Percentiles rank a stretch among this genome's conserved stretches.
These are phyloP conservation scores for Beauveria sp. DNA, from an alignment of 2,329 filamentous ascomycete species.

Conservation along the genomic window DNA sequence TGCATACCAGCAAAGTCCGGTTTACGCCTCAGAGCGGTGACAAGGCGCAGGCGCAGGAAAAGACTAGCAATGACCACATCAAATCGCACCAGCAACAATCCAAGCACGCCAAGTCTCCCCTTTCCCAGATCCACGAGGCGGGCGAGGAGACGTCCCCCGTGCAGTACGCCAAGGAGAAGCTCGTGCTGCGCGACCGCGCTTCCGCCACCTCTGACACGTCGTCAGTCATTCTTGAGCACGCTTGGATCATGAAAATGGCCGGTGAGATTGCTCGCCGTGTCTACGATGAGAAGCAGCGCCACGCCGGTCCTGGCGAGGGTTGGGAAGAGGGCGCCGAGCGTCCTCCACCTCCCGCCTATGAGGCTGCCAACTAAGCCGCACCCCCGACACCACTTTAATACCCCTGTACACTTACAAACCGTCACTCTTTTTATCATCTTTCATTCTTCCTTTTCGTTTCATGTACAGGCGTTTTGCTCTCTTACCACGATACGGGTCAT, in stretches of 20 bases:
- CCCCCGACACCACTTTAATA: background rate
- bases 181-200: conserved; percentile 25
- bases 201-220: conserved; percentile 37
- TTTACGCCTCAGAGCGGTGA: conserved; percentile 24
- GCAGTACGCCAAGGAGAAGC: conserved; percentile 22
- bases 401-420: conserved; percentile 10
- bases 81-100: conserved; percentile 17
- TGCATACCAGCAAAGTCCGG: conserved; percentile 32
- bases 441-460: conserved; percentile 5
- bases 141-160: conserved; percentile 20
- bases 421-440: conserved; percentile 7
- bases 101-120: conserved; percentile 14
- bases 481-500: background rate
- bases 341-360: conserved; percentile 54
- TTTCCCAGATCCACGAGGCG: conserved; percentile 14
- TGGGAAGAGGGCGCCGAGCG: conserved; percentile 34
- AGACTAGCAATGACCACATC: conserved; percentile 18
- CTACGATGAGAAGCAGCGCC: conserved; percentile 71
- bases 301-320: conserved; percentile 39
- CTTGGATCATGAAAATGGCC: conserved; percentile 90
- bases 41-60: conserved; percentile 14
- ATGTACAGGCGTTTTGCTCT: conserved; percentile 6
- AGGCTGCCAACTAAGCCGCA: conserved; percentile 37
- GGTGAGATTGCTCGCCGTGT: conserved; percentile 83
- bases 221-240: conserved; percentile 64